Evolutionary conservation across 805 yeast genomes (phyloP).

Genomic region (Candida corydali): DNA sequence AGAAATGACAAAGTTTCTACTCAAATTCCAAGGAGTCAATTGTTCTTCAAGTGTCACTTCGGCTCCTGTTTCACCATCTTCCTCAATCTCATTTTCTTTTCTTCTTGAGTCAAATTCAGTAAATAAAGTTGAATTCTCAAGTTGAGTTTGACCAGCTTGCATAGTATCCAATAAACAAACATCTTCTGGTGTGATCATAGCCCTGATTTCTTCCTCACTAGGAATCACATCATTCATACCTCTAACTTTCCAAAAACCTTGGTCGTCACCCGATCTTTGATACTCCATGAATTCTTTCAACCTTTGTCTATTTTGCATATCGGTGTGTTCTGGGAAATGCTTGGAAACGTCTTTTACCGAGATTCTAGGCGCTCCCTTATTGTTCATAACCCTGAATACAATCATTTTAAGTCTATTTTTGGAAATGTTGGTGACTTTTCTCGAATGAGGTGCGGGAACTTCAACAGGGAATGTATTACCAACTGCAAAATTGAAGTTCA

Average conservation of each 20-base stretch:
- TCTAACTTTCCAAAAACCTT: constrained; percentile 91
- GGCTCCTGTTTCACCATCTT: constrained; percentile 29
- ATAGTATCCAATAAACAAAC: constrained; percentile 80
- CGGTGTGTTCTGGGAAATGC: constrained; percentile 96
- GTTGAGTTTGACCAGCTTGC: constrained; percentile 85
- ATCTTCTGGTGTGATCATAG: constrained; percentile 92
- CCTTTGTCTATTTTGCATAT: constrained; percentile 94
- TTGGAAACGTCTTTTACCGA: constrained; percentile 82
- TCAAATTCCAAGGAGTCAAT: constrained; percentile 90
- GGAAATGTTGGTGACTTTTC: constrained; percentile 90
- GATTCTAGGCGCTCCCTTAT: constrained; percentile 66
- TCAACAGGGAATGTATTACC: constrained; percentile 95
- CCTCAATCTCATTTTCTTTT: constrained; percentile 22
- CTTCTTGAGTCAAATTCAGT: constrained; percentile 32
- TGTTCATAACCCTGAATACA: constrained; percentile 81
- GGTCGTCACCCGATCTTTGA: constrained; percentile 90
- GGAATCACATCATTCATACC: constrained; percentile 52
- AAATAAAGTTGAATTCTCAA: constrained; percentile 66
- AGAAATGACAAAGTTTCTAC: constrained; percentile 86
- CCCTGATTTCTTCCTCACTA: constrained; percentile 66
- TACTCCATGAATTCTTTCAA: constrained; percentile 97
- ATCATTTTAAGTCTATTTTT: constrained; percentile 91
- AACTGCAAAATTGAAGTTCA: constrained; percentile 75
- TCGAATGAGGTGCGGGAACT: constrained; percentile 95
- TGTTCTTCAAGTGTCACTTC: constrained; percentile 63